Evolutionary conservation across 768 basidiomycete species (phyloP).

Genomic region (Coprinellus micaceus): DNA sequence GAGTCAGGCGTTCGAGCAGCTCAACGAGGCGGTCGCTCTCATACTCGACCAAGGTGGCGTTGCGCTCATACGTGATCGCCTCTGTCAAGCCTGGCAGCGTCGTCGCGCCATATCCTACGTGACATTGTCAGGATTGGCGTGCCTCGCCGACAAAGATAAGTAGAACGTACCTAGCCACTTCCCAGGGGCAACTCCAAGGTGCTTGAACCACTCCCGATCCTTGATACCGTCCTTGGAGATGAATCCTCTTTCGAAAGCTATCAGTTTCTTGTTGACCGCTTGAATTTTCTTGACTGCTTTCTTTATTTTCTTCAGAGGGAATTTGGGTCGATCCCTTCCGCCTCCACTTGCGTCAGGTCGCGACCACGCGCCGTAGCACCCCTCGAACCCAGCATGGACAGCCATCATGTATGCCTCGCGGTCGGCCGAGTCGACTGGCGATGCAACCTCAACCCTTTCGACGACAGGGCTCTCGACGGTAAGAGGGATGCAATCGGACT

Average conservation of each 20-base stretch:
- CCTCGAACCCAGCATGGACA: not conserved
- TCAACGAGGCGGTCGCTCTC: slow-evolving; percentile 1
- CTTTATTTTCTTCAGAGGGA: slow-evolving; percentile 43
- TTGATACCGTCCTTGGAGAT: slow-evolving; percentile 74
- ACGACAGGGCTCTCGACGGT: too few relatives aligned
- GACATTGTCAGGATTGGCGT: not conserved
- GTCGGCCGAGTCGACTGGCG: not conserved
- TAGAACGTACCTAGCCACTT: slow-evolving; percentile 70
- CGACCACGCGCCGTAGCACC: not conserved
- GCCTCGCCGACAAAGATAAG: too few relatives aligned
- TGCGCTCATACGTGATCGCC: slow-evolving; percentile 66
- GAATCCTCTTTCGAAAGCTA: slow-evolving; percentile 74
- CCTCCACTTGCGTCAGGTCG: not conserved
- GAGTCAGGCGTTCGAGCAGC: not conserved
- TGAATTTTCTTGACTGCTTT: slow-evolving; percentile 57
- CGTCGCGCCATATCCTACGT: slow-evolving; percentile 75
- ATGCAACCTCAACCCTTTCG: too few relatives aligned
- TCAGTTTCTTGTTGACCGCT: slow-evolving; percentile 62
- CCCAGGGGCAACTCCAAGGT: slow-evolving; percentile 84
- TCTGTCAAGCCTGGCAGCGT: slow-evolving; percentile 81
- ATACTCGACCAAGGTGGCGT: slow-evolving; percentile 53
- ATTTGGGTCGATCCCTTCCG: slow-evolving; percentile 19
- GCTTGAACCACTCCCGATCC: slow-evolving; percentile 81
- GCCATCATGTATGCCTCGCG: not conserved
- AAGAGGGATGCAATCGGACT: too few relatives aligned